phyloP scores from a whole-genome alignment of 768 basidiomycete genomes.

The Hydnomerulius pinastri region DNA sequence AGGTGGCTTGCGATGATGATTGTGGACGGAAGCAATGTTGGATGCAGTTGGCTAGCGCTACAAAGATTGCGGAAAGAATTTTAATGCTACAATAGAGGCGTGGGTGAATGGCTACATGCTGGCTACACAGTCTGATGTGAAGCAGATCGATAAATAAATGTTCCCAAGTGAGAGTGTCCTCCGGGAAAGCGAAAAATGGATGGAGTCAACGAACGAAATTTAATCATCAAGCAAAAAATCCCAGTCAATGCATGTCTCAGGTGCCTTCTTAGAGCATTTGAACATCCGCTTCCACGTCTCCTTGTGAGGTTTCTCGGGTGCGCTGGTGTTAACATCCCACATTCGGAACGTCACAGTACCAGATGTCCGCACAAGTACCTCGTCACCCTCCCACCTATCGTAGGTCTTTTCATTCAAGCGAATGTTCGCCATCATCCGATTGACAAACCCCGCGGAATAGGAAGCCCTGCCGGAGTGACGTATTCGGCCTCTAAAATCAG shows the following conservation, averaged over 20 bases:
- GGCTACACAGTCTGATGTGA: conserved; percentile 25
- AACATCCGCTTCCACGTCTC: conserved; percentile 68
- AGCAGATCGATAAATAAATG: conserved; percentile 21
- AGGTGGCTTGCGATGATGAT: too few relatives aligned
- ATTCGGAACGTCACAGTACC: conserved; percentile 70
- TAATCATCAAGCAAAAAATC: conserved; percentile 78
- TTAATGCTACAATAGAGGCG: conserved; percentile 23
- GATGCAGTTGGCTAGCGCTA: conserved; percentile 22
- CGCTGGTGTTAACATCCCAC: conserved; percentile 73
- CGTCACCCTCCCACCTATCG: conserved; percentile 49
- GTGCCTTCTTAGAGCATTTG: conserved; percentile 53
- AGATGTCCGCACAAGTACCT: conserved; percentile 60
- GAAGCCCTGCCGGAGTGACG: conserved; percentile 50
- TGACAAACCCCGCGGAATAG: conserved; percentile 74
- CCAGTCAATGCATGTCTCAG: conserved; percentile 65
- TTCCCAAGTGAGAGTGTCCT: conserved; percentile 13
- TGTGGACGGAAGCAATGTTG: conserved; percentile 6
- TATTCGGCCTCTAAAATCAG: conserved; percentile 75
- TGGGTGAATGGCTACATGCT: conserved; percentile 26
- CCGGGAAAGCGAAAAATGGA: conserved; percentile 6
- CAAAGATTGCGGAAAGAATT: conserved; percentile 12
- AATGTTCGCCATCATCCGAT: conserved; percentile 60
- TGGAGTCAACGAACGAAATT: conserved; percentile 21
- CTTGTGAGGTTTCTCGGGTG: conserved; percentile 62
- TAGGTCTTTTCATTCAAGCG: conserved; percentile 45